Base-by-base conservation (phyloP, 768 basidiomycete genomes). In the Tulasnella sp. region DNA sequence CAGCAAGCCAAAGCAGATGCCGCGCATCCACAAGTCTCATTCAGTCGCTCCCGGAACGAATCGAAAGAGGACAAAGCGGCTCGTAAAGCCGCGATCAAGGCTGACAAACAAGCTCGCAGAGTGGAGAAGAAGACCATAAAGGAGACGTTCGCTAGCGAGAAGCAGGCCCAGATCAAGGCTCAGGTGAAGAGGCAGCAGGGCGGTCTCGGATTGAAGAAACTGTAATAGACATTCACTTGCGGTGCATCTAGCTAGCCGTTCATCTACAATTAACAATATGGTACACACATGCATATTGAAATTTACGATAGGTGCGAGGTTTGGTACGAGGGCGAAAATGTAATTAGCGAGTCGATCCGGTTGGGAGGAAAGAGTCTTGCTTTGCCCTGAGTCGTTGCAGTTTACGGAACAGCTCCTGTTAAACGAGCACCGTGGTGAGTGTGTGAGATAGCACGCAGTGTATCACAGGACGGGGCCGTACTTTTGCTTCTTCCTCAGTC, bases 1-100 rank as follows among this genome's bases (percentile, higher is more conserved):
- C 47, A 8, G n/a, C 19, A 22, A 52, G n/a, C 29, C 9, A 74
- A 52, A 76, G 78, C 72, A 62, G 71, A 26, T 47, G 3, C 37
- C 3, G 5, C 63, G 12, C 22, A 67, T 39, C 32, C 62, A 36
- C 26, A 41, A 12, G 37, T 14, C 36, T 64, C 41, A 34, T 78
- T 92, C 71, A 81, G 85, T 11, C 86, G 97, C 39, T 82, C 89
- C 0, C 89, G 89, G 70, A 83, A 88, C 74, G 97, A 99, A 80
- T 85, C 88, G 0, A 75, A 77, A 69, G 81, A 82, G 67, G 82
- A 84, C 62, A 80, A 81, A 76, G 81, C 80, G 74, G 81, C 81
- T 9, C 77, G 83, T 22, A 84, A 84, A 75, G 76, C 77, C 9
- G 80, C 79, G 8, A 81, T 83, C 73, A 84, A 84, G 75, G 79